phyloP scores from a whole-genome alignment of 2,329 filamentous ascomycete species.

The Colletotrichum sp. region DNA sequence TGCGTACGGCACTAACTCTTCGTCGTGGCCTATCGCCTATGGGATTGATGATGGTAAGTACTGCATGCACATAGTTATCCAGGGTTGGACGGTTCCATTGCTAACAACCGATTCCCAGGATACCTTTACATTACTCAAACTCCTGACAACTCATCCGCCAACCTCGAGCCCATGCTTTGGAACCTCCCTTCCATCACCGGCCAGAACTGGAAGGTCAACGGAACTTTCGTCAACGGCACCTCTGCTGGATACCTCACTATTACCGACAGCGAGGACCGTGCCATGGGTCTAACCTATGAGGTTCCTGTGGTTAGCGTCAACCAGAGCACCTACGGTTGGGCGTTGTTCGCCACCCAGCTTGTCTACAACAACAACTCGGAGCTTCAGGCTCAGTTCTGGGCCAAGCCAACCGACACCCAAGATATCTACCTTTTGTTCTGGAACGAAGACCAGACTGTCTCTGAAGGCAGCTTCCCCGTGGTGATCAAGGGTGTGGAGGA shows the following conservation, averaged over 20 bases:
- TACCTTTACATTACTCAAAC: neutral
- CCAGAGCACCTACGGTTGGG: neutral
- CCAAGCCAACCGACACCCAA: neutral
- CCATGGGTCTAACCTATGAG: neutral
- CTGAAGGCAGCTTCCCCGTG: neutral
- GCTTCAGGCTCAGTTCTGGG: neutral
- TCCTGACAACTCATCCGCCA: neutral
- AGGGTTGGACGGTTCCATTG: accelerated
- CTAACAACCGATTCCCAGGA: neutral
- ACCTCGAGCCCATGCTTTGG: neutral
- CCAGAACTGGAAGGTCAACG: neutral
- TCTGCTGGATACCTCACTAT: neutral
- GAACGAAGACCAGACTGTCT: neutral
- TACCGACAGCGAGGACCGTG: neutral
- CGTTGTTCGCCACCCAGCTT: neutral
- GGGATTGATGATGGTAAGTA: neutral
- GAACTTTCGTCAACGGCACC: neutral
- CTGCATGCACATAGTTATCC: accelerated
- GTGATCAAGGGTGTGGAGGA: neutral
- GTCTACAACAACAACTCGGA: neutral
- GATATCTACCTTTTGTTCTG: neutral
- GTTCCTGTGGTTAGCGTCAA: neutral
- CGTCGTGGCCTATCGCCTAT: neutral
- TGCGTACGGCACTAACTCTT: neutral
- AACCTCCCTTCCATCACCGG: neutral